These are phyloP conservation scores for Santalum album DNA, from an alignment of 164 flowering plant genomes.

Conservation along the genomic window DNA sequence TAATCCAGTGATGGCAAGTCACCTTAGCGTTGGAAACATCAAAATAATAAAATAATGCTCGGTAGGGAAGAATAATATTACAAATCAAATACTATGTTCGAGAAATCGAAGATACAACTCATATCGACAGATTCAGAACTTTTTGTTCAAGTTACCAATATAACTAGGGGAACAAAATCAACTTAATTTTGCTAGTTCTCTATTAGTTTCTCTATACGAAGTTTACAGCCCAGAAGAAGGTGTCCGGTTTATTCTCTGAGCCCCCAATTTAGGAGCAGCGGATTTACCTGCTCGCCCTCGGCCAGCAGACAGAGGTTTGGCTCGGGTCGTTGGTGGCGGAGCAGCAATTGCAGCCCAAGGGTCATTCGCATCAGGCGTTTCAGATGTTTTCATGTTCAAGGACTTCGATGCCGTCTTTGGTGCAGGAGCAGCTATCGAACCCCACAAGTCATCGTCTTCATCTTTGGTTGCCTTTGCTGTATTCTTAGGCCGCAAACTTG, in stretches of 20 bases:
- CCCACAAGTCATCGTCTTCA: conserved; percentile 23
- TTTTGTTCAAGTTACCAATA: neutral
- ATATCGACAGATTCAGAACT: neutral
- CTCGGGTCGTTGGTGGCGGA: conserved; percentile 76
- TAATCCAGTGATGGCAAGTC: no score
- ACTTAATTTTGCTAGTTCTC: neutral
- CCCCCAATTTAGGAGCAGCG: conserved; percentile 70
- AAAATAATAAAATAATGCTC: no score
- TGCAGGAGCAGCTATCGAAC: conserved; percentile 70
- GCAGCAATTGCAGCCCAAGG: conserved; percentile 98
- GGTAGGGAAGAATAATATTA: no score
- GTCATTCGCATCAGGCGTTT: conserved; percentile 43
- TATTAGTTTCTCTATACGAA: neutral
- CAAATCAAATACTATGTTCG: no score
- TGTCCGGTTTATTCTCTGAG: conserved; percentile 77
- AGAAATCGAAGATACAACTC: neutral
- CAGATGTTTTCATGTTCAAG: conserved; percentile 34
- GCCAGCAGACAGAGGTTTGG: conserved; percentile 62
- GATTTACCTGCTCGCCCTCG: conserved; percentile 69
- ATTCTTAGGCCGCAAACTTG: conserved; percentile 37
- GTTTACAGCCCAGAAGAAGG: conserved; percentile 52
- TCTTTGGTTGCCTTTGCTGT: conserved; percentile 29
- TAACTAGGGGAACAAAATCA: neutral
- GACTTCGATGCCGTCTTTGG: conserved; percentile 57
- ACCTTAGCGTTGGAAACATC: no score